These are phyloP conservation scores for Calocybe gangraenosa DNA, from an alignment of 768 basidiomycete genomes.

Conservation along the genomic window DNA sequence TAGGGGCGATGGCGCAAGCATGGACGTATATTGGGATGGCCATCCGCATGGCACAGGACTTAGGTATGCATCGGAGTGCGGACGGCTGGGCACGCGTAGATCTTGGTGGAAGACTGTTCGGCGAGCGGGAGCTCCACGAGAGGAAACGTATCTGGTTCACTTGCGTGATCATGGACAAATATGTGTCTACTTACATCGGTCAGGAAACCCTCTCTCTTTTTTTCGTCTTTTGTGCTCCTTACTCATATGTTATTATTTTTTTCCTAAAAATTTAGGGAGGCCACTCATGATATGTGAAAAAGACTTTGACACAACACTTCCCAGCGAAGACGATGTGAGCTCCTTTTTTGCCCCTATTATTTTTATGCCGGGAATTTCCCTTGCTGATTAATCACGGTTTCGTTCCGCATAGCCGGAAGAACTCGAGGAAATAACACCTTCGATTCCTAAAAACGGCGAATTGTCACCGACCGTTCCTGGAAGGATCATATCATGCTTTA, in stretches of 20 bases:
- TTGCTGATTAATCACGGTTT: conserved; percentile 1
- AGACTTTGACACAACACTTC: conserved; percentile 73
- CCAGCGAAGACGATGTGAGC: conserved; percentile 56
- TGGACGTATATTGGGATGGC: conserved; percentile 89
- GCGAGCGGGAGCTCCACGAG: conserved; percentile 59
- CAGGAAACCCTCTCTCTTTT: conserved; percentile 14
- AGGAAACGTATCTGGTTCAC: conserved; percentile 75
- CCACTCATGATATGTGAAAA: conserved; percentile 71
- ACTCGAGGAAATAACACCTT: conserved; percentile 44
- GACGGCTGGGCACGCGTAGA: conserved; percentile 70
- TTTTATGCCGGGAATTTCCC: conserved; percentile 10
- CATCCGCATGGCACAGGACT: conserved; percentile 88
- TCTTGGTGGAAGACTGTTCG: conserved; percentile 55
- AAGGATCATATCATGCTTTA: conserved; percentile 69
- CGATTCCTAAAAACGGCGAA: conserved; percentile 25
- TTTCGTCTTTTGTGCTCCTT: conserved; percentile 4
- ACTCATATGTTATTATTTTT: conserved; percentile 2
- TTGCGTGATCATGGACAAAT: conserved; percentile 76
- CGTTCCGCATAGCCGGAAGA: conserved; percentile 52
- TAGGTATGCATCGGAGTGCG: conserved; percentile 78
- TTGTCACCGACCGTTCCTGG: conserved; percentile 35
- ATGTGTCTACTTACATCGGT: conserved; percentile 77
- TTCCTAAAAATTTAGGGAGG: conserved; percentile 43
- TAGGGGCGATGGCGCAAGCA: conserved; percentile 84
- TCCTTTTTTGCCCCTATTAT: background rate